Evolutionary conservation across 768 basidiomycete genomes (phyloP).

Genomic region (Boletus reticulatus): DNA sequence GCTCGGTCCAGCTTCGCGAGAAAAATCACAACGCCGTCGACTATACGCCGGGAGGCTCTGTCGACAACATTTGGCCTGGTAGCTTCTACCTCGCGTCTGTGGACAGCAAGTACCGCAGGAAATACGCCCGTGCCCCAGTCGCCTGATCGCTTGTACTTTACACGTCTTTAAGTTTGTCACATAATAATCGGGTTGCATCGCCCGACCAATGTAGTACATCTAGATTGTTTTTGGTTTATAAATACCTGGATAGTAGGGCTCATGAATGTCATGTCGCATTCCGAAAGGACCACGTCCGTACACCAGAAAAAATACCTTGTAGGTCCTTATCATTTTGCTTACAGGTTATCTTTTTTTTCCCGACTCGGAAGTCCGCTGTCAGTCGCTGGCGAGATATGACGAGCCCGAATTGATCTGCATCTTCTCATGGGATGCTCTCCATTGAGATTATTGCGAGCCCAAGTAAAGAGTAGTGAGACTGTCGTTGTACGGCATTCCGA

Average conservation of each 20-base stretch:
- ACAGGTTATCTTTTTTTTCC: no score
- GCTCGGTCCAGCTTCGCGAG: constrained; percentile 75
- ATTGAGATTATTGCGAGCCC: no score
- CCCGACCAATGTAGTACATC: not conserved
- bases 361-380: no score
- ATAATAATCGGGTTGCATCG: not conserved
- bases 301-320: no score
- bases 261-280: not conserved
- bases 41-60: constrained; percentile 81
- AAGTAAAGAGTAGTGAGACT: no score
- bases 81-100: constrained; percentile 90
- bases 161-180: not conserved
- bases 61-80: constrained; percentile 94
- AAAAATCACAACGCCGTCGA: constrained; percentile 90
- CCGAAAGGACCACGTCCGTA: not conserved
- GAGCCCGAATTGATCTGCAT: no score
- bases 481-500: no score
- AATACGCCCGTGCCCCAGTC: constrained; percentile 58
- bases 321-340: no score
- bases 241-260: constrained; percentile 5
- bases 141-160: constrained; percentile 16
- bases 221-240: constrained; percentile 10
- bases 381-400: no score
- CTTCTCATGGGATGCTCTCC: no score
- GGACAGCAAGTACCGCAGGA: constrained; percentile 89